These are phyloP conservation scores for Malassezia obtusa DNA, from an alignment of 1,284 basidiomycete genomes.

Conservation along the genomic window DNA sequence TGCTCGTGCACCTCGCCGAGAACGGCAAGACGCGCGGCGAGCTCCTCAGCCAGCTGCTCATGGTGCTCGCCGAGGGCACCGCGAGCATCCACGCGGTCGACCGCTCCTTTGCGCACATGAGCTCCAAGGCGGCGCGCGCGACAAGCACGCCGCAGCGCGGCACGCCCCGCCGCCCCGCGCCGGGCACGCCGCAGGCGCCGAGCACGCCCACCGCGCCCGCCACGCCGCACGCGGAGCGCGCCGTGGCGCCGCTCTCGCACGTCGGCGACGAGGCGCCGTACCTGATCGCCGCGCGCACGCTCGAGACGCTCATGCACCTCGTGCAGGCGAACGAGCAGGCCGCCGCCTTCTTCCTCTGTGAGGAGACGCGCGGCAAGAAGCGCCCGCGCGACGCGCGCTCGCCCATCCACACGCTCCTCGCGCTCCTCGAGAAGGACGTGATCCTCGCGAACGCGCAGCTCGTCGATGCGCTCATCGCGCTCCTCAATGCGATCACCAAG, in stretches of 20 bases:
- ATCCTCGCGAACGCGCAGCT: constrained; percentile 38
- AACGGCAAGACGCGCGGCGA: constrained; percentile 84
- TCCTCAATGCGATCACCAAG: constrained; percentile 40
- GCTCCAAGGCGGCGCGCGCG: constrained; percentile 27
- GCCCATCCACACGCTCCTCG: constrained; percentile 37
- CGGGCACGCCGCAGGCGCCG: constrained; percentile 11
- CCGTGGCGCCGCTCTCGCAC: constrained; percentile 32
- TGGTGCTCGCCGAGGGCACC: constrained; percentile 86
- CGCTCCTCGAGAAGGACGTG: constrained; percentile 35
- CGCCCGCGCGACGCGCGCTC: constrained; percentile 33
- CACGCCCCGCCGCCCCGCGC: constrained; percentile 25
- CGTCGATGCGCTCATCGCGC: constrained; percentile 39
- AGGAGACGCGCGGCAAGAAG: constrained; percentile 31
- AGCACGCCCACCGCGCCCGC: constrained; percentile 27
- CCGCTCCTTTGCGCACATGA: constrained; percentile 82
- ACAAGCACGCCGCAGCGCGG: constrained; percentile 31
- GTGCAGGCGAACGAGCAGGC: constrained; percentile 33
- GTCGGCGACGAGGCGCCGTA: constrained; percentile 46
- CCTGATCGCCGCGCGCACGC: constrained; percentile 42
- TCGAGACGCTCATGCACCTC: constrained; percentile 39
- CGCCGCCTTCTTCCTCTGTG: constrained; percentile 41
- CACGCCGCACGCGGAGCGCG: neutral
- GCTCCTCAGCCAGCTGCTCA: constrained; percentile 80
- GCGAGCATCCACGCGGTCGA: constrained; percentile 85
- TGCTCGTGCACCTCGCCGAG: constrained; percentile 89